Conservation (phyloP, 2,329 filamentous ascomycete species). For the Ceratocystis cubensis region DNA sequence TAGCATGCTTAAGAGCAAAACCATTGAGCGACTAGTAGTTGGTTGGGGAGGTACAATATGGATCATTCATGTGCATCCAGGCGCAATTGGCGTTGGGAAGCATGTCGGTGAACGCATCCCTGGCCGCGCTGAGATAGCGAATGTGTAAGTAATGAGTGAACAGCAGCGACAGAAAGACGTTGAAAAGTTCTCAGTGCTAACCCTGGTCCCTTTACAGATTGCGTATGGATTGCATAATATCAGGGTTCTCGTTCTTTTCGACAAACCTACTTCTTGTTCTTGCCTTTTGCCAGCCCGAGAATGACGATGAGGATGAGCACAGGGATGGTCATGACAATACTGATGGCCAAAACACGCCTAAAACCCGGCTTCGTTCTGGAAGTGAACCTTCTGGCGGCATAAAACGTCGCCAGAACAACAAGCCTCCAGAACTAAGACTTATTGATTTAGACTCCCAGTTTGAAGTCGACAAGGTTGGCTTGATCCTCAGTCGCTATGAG, state of each 20-base stretch:
- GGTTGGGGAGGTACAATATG: constrained; percentile 95
- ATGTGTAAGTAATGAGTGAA: constrained; percentile 53
- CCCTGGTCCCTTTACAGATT: constrained; percentile 43
- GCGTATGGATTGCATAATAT: constrained; percentile 94
- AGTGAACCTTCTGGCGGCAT: constrained; percentile 53
- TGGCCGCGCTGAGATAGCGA: constrained; percentile 78
- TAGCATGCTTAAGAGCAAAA: constrained; percentile 29
- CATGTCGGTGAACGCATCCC: constrained; percentile 56
- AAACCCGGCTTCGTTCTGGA: constrained; percentile 30
- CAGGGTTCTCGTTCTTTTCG: constrained; percentile 92
- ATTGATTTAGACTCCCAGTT: constrained; percentile 81
- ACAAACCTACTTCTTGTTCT: constrained; percentile 81
- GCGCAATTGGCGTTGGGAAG: constrained; percentile 53
- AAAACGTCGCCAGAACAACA: constrained; percentile 61
- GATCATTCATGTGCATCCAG: constrained; percentile 82
- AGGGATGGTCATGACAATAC: background rate
- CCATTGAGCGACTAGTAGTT: constrained; percentile 69
- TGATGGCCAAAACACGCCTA: constrained; percentile 23
- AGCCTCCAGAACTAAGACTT: constrained; percentile 77
- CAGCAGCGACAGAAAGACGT: background rate
- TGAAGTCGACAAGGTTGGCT: constrained; percentile 73
- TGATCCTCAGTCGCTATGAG: constrained; percentile 78
- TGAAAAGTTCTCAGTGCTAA: background rate
- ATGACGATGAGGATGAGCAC: constrained; percentile 43
- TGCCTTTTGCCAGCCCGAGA: constrained; percentile 69